phyloP scores from a whole-genome alignment of 257 asterid genomes.

The Scutellaria barbata region DNA sequence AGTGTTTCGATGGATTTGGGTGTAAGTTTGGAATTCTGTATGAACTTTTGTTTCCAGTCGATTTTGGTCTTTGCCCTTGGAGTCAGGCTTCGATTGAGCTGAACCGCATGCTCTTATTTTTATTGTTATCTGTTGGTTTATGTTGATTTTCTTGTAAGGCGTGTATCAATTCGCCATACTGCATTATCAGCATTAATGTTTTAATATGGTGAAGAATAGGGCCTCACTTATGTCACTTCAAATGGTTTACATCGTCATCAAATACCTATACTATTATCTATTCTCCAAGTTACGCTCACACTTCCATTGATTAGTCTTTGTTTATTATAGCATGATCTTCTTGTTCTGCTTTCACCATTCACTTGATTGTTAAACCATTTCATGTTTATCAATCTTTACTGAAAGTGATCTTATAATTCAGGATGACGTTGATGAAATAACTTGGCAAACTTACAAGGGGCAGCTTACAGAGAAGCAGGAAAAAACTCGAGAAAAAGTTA shows the following conservation, averaged over 20 bases:
- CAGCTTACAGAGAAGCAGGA: conserved; percentile 96
- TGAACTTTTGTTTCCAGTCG: conserved; percentile 6
- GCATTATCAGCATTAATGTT: neutral
- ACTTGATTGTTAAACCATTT: conserved; percentile 6
- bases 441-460: conserved; percentile 97
- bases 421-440: conserved; percentile 93
- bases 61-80: conserved; percentile 8
- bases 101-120: neutral
- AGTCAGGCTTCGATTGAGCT: conserved; percentile 25
- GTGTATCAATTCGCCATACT: neutral
- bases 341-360: conserved; percentile 15
- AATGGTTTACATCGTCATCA: neutral
- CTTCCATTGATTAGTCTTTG: neutral
- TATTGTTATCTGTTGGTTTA: neutral
- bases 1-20: conserved; percentile 19
- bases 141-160: neutral
- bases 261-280: too few relatives aligned
- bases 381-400: conserved; percentile 5
- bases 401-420: conserved; percentile 33
- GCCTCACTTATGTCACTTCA: neutral
- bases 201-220: neutral
- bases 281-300: too few relatives aligned
- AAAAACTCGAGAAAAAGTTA: conserved; percentile 91
- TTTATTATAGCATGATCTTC: conserved; percentile 7
- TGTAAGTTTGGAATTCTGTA: conserved; percentile 9